Percentiles rank a stretch among this genome's conserved stretches.
phyloP scores from a whole-genome alignment of 768 basidiomycete genomes.

The Royoungia palumana region DNA sequence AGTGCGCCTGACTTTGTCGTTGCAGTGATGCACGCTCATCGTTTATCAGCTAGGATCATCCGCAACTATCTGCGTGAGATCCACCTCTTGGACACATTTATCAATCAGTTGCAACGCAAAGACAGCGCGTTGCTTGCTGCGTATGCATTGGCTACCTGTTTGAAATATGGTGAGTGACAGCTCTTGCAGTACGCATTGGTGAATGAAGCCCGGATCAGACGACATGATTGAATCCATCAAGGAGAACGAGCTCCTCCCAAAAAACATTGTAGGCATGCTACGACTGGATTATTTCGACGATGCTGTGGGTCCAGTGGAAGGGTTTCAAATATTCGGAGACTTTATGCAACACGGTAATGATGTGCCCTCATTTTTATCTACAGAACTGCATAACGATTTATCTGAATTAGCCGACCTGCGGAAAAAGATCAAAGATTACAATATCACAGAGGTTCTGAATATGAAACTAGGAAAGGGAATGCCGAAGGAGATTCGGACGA shows the following conservation, averaged over 20 bases:
- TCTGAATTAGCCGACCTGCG: constrained; percentile 9
- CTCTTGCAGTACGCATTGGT: too few relatives aligned
- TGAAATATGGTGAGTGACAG: constrained; percentile 12
- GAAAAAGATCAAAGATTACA: constrained; percentile 4
- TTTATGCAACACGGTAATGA: constrained; percentile 18
- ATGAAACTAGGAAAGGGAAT: constrained; percentile 11
- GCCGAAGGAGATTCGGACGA: constrained; percentile 16
- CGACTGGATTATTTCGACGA: constrained; percentile 23
- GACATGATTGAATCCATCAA: constrained; percentile 12
- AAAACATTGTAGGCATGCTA: constrained; percentile 21
- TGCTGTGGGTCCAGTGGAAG: constrained; percentile 19
- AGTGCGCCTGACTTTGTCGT: not conserved
- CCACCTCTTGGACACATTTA: constrained; percentile 6
- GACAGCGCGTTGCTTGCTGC: constrained; percentile 16
- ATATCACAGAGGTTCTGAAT: constrained; percentile 13
- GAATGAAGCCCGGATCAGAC: not conserved
- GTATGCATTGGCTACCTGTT: constrained; percentile 15
- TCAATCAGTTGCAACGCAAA: constrained; percentile 12
- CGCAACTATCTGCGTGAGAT: constrained; percentile 4
- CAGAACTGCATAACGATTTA: not conserved
- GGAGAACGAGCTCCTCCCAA: constrained; percentile 2
- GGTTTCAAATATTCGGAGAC: constrained; percentile 20
- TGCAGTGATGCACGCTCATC: not conserved
- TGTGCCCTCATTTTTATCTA: not conserved
- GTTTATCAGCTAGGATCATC: not conserved